Base-by-base conservation (phyloP, 768 basidiomycete genomes). In the Mycena belliarum region DNA sequence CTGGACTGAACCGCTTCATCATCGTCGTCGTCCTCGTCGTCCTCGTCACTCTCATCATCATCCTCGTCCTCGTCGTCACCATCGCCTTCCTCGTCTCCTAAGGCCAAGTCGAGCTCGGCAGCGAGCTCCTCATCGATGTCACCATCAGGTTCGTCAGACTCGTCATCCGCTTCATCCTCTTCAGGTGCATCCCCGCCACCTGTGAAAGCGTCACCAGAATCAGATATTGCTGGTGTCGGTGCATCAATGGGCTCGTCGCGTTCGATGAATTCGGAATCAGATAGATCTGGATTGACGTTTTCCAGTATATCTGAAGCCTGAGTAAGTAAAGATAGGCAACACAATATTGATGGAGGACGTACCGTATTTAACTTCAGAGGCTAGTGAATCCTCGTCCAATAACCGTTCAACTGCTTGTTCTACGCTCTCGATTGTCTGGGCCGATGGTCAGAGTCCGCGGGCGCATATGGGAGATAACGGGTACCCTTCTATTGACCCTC, bases 371-470 rank as follows among this genome's bases (percentile, higher is more conserved):
- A 92, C 87, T 57, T 91, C 83, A 1, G 80, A 69, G 3, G 94
- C 91, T 38, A 85, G 68, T 2, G 86, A 80, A 70, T 96, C 94
- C 64, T 89, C 87, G 56, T 89, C 88, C 20, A 96, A 73, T 20
- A 97, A 72, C 52, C 93, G 79, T 69, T 96, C 95, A 10, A 97
- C 94, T 67, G 94, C 93, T 71, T 93, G 85, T 71, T 97, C 94
- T 7, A 95, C 93, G 35, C 88, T 94, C 75, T 97, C 94, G 63
- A 97, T 97, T 5, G 92, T 93, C 92, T 94, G 0, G 38, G 18
- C 35, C 14, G 20, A 52, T 24, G 42, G 8, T 46, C 58, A 18
- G 53, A 55, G 32, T 20, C 26, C 29, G 49, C 20, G 47, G 21
- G 2, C 21, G 3, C 43, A 47, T 3, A 23, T 24, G 26, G 26